A percentile compares a stretch with the other conserved stretches of the same genome.
Evolutionary conservation across 306 rosid species (phyloP).

Genomic region (Begonia peltatifolia): DNA sequence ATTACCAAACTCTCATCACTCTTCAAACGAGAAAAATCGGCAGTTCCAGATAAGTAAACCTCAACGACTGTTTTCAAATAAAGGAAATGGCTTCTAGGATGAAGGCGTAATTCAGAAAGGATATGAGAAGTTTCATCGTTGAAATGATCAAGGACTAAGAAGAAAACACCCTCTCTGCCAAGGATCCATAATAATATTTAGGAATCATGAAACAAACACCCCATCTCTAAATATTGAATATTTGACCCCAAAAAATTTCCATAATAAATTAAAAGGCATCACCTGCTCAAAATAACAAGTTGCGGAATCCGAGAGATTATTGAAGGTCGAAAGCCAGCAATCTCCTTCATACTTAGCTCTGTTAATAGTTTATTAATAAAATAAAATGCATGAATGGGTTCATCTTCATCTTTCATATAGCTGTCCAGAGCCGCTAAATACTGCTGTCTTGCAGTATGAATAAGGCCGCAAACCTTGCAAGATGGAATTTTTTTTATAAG

Average conservation of each 20-base stretch:
- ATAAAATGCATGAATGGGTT: constrained; percentile 82
- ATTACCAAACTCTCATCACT: constrained; percentile 26
- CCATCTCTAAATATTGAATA: constrained; percentile 7
- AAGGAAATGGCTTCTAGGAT: constrained; percentile 73
- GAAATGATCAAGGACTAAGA: constrained; percentile 60
- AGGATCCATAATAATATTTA: constrained; percentile 14
- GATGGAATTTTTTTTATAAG: not conserved
- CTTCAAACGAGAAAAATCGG: constrained; percentile 47
- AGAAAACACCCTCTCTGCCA: constrained; percentile 63
- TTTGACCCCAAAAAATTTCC: constrained; percentile 3
- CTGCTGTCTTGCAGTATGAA: constrained; percentile 52
- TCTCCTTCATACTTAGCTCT: constrained; percentile 32
- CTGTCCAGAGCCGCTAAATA: constrained; percentile 78
- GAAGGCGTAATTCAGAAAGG: constrained; percentile 51
- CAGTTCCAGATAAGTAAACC: constrained; percentile 75
- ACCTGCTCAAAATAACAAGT: constrained; percentile 73
- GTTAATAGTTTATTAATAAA: constrained; percentile 55
- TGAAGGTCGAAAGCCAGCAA: constrained; percentile 41
- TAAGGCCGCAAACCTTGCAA: constrained; percentile 79
- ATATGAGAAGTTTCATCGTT: constrained; percentile 51
- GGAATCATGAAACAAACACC: constrained; percentile 1
- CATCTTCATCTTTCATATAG: constrained; percentile 73
- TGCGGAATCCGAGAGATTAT: constrained; percentile 60
- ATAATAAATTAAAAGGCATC: constrained; percentile 8
- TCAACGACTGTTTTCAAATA: constrained; percentile 78